Evolutionary conservation across 2,329 filamentous ascomycete species (phyloP).

Genomic region (Pleurostoma richardsiae): DNA sequence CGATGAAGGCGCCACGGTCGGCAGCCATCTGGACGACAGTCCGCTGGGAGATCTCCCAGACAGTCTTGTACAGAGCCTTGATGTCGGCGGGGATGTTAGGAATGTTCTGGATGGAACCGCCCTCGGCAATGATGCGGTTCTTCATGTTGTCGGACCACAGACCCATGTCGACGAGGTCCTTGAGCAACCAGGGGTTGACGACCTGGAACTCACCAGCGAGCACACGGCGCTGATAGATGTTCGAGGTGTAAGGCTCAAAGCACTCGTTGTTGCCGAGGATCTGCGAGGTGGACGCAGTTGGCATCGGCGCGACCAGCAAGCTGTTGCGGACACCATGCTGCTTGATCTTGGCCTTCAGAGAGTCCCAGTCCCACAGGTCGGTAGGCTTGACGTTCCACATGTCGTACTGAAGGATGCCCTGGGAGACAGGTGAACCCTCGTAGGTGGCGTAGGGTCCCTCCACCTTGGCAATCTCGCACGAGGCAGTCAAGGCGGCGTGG

Average conservation of each 20-base stretch:
- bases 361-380: conserved; percentile 94
- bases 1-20: conserved; percentile 96
- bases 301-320: conserved; percentile 93
- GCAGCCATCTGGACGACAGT: conserved; percentile 96
- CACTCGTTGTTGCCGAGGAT: conserved; percentile 99
- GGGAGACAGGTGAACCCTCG: conserved; percentile 86
- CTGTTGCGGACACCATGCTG: conserved; percentile 94
- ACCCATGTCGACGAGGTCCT: conserved; percentile 96
- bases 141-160: conserved; percentile 99
- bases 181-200: conserved; percentile 97
- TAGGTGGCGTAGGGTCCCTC: conserved; percentile 86
- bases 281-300: conserved; percentile 93
- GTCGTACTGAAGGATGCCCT: conserved; percentile 95
- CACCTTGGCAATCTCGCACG: conserved; percentile 77
- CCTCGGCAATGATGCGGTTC: conserved; percentile 98
- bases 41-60: conserved; percentile 98
- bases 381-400: conserved; percentile 96
- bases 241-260: conserved; percentile 99
- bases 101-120: conserved; percentile 93
- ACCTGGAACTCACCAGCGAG: conserved; percentile 98
- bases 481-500: conserved; percentile 87
- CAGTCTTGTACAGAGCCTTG: conserved; percentile 98
- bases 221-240: conserved; percentile 98
- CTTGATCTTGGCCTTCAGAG: conserved; percentile 85
- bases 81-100: conserved; percentile 94